phyloP scores from a whole-genome alignment of 2,329 filamentous ascomycete species.

The Colletotrichum filicis region DNA sequence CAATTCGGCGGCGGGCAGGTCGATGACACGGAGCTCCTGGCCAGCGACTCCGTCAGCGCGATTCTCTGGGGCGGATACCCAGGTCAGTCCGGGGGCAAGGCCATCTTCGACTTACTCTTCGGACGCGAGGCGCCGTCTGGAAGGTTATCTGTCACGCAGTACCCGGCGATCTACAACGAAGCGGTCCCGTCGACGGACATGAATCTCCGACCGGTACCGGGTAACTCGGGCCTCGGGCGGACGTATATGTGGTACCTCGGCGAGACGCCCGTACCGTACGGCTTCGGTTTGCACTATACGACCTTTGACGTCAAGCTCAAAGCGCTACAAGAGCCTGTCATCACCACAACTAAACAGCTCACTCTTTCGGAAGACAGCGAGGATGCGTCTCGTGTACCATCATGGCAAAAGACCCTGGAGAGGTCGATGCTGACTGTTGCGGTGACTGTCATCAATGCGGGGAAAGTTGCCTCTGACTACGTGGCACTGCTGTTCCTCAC shows the following conservation, averaged over 20 bases:
- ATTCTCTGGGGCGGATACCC: constrained; percentile 70
- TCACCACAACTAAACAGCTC: neutral
- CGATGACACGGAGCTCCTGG: constrained; percentile 61
- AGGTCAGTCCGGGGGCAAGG: constrained; percentile 67
- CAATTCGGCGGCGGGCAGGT: constrained; percentile 65
- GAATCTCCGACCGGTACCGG: constrained; percentile 54
- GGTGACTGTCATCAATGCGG: constrained; percentile 60
- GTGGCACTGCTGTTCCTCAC: constrained; percentile 61
- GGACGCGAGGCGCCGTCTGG: constrained; percentile 63
- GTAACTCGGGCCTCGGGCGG: constrained; percentile 56
- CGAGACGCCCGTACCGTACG: constrained; percentile 63
- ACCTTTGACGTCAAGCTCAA: constrained; percentile 51
- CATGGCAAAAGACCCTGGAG: constrained; percentile 8
- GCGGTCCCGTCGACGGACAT: constrained; percentile 66
- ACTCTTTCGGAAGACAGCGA: neutral
- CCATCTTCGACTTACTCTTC: constrained; percentile 64
- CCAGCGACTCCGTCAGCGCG: constrained; percentile 58
- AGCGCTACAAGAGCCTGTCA: neutral
- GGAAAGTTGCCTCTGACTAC: constrained; percentile 60
- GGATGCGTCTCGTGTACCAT: neutral
- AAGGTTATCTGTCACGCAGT: constrained; percentile 65
- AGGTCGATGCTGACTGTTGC: constrained; percentile 43
- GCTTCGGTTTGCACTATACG: constrained; percentile 68
- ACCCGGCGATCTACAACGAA: constrained; percentile 61
- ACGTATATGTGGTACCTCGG: constrained; percentile 69